These are phyloP conservation scores for Phragmites australis DNA, from an alignment of 176 grass and related monocot species.

Conservation along the genomic window DNA sequence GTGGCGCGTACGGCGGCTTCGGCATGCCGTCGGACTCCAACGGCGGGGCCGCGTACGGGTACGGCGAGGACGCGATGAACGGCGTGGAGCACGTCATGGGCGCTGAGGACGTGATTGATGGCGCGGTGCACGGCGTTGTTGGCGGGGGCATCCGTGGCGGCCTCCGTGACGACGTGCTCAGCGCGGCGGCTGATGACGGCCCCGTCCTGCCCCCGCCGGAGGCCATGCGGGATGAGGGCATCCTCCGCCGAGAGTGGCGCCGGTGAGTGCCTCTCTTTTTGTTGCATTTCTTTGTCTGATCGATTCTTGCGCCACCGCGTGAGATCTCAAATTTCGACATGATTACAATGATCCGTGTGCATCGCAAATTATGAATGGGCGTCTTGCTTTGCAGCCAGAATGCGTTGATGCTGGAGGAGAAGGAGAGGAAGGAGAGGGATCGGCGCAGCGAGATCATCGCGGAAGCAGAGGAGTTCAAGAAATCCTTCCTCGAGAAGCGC, in stretches of 20 bases:
- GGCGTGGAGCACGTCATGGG: slow-evolving; percentile 30
- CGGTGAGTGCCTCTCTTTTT: slow-evolving; percentile 37
- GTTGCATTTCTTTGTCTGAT: background rate
- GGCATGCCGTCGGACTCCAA: slow-evolving; percentile 25
- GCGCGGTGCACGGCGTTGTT: slow-evolving; percentile 5
- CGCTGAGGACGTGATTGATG: slow-evolving; percentile 39
- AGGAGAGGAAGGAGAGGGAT: slow-evolving; percentile 74
- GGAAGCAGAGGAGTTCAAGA: slow-evolving; percentile 72
- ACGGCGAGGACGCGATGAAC: slow-evolving; percentile 21
- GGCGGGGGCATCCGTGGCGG: background rate
- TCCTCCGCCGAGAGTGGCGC: slow-evolving; percentile 66
- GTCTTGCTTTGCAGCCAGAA: slow-evolving; percentile 47
- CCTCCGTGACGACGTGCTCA: slow-evolving; percentile 43
- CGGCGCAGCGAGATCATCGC: slow-evolving; percentile 52
- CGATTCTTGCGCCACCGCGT: background rate
- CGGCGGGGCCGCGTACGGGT: slow-evolving; percentile 19
- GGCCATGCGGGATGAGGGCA: slow-evolving; percentile 61
- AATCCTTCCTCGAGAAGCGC: slow-evolving; percentile 62
- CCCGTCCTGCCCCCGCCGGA: slow-evolving; percentile 61
- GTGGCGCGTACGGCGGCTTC: slow-evolving; percentile 8
- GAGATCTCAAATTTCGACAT: background rate
- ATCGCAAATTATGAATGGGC: background rate
- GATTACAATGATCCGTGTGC: no score
- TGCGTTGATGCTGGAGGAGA: slow-evolving; percentile 57
- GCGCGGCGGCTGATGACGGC: slow-evolving; percentile 30